Conservation (phyloP, 1,284 basidiomycete genomes). For the Cutaneotrichosporon sp. region DNA sequence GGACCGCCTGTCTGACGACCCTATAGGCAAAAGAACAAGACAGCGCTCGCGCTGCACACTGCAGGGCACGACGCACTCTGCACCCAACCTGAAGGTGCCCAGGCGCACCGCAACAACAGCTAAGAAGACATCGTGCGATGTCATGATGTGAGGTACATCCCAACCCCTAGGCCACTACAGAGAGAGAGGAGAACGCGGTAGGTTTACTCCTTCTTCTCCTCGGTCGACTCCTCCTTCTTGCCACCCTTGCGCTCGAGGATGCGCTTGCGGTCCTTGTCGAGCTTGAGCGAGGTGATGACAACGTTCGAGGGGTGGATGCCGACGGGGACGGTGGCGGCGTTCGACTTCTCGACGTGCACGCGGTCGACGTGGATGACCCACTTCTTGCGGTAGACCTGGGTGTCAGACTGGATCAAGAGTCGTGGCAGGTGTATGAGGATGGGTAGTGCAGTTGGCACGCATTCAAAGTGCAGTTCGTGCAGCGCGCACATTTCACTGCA, state of each 20-base stretch:
- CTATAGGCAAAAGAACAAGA: no score
- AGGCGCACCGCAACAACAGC: no score
- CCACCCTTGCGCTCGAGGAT: constrained; percentile 51
- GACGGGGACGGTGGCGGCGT: constrained; percentile 88
- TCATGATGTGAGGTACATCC: constrained; percentile 18
- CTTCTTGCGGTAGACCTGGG: constrained; percentile 97
- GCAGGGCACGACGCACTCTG: no score
- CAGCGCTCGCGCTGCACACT: no score
- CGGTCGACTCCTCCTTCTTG: constrained; percentile 41
- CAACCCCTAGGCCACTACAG: constrained; percentile 12
- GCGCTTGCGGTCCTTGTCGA: constrained; percentile 51
- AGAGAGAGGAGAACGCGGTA: not conserved
- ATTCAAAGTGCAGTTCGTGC: no score
- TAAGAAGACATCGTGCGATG: not conserved
- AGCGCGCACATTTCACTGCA: no score
- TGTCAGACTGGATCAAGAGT: constrained; percentile 31
- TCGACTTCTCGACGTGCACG: constrained; percentile 96
- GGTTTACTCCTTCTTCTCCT: constrained; percentile 43
- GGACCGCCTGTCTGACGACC: no score
- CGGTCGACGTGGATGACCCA: constrained; percentile 98
- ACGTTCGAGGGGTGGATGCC: constrained; percentile 97
- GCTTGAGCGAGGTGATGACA: constrained; percentile 84
- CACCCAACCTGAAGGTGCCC: no score
- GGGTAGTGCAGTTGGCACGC: no score
- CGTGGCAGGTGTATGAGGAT: not conserved